Evolutionary conservation across 2,329 filamentous ascomycete species (phyloP).

Genomic region (Colletotrichum magnum): DNA sequence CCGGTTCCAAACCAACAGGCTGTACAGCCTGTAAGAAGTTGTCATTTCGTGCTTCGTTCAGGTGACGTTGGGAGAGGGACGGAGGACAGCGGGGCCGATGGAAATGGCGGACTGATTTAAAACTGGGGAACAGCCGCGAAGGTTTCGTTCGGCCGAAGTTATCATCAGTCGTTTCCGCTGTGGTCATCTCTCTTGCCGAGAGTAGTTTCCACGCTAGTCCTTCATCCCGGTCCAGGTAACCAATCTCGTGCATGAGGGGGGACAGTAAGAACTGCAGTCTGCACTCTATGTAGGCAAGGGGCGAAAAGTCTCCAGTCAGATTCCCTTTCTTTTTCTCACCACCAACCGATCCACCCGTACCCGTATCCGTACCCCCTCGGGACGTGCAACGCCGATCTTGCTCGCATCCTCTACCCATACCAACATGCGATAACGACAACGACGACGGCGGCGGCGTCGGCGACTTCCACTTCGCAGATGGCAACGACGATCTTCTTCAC

Average conservation of each 20-base stretch:
- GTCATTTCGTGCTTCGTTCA: not conserved
- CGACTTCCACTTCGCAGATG: not conserved
- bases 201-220: constrained; percentile 30
- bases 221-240: constrained; percentile 5
- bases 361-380: constrained; percentile 2
- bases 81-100: not conserved
- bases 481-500: constrained; percentile 17
- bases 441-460: too few species aligned
- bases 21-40: not conserved
- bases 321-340: constrained; percentile 19
- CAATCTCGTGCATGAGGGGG: constrained; percentile 12
- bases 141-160: constrained; percentile 12
- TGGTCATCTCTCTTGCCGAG: constrained; percentile 25
- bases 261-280: not conserved
- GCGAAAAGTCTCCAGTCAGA: constrained; percentile 11
- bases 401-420: constrained; percentile 7
- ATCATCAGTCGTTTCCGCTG: constrained; percentile 5
- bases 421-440: constrained; percentile 4
- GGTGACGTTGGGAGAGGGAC: not conserved
- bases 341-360: constrained; percentile 16
- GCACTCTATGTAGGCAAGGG: constrained; percentile 5
- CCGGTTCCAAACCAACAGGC: not conserved
- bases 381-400: constrained; percentile 8
- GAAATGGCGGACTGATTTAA: constrained; percentile 2
- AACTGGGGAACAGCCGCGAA: constrained; percentile 14